Percentiles rank a stretch among this genome's conserved stretches.
Conservation (phyloP, 805 yeast genomes). For the Wickerhamomyces silvicola region DNA sequence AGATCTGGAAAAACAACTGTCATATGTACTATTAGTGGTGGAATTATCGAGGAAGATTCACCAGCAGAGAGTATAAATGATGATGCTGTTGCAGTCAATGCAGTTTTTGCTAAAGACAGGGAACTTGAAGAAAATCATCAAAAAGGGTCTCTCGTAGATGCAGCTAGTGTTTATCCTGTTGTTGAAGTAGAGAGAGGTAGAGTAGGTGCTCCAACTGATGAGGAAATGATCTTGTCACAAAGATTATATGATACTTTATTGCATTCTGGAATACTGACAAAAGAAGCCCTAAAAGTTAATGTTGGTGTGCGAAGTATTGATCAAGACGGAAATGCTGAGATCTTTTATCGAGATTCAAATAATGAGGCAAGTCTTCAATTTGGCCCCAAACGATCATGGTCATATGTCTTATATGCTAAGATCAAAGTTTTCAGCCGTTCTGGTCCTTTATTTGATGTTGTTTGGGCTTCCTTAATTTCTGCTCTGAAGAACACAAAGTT, state of each 20-base stretch:
- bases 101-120: constrained; percentile 28
- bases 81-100: constrained; percentile 27
- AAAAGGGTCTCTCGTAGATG: constrained; percentile 23
- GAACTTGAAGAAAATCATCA: constrained; percentile 21
- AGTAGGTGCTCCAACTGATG: constrained; percentile 75
- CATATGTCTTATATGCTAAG: constrained; percentile 62
- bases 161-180: constrained; percentile 55
- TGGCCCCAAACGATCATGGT: constrained; percentile 40
- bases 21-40: constrained; percentile 65
- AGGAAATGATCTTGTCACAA: constrained; percentile 74
- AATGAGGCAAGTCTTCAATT: constrained; percentile 29
- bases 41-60: constrained; percentile 49
- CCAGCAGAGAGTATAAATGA: constrained; percentile 38
- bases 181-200: constrained; percentile 75
- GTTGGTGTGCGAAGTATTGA: constrained; percentile 44
- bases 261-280: constrained; percentile 48
- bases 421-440: constrained; percentile 72
- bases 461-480: constrained; percentile 59
- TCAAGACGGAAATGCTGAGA: constrained; percentile 41
- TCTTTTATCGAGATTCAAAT: constrained; percentile 44
- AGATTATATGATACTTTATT: constrained; percentile 51
- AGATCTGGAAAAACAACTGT: constrained; percentile 69
- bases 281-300: constrained; percentile 49
- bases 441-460: constrained; percentile 76
- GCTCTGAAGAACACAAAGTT: constrained; percentile 56